Conservation (phyloP, 257 asterid genomes). For the Nyctanthes arbortristis region DNA sequence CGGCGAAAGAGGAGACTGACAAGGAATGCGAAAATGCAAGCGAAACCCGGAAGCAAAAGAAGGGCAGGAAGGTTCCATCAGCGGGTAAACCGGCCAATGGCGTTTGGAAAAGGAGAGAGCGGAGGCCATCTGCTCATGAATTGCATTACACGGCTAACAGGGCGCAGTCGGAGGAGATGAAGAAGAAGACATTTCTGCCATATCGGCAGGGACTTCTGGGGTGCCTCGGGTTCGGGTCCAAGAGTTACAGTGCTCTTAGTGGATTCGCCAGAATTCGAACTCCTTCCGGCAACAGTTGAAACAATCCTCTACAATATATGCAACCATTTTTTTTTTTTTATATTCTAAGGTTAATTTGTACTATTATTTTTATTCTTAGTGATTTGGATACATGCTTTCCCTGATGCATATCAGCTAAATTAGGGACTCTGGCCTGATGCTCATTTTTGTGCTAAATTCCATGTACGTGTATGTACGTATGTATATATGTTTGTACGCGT, state of each 20-base stretch:
- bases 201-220: constrained; percentile 87
- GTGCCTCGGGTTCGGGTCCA: constrained; percentile 90
- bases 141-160: constrained; percentile 79
- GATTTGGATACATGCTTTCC: too few relatives aligned
- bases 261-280: constrained; percentile 78
- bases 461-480: too few relatives aligned
- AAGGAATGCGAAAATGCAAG: constrained; percentile 29
- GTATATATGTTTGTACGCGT: too few relatives aligned
- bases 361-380: too few relatives aligned
- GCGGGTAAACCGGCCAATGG: constrained; percentile 50
- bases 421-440: too few relatives aligned
- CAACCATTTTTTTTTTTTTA: too few relatives aligned
- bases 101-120: constrained; percentile 44
- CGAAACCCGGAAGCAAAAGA: constrained; percentile 14
- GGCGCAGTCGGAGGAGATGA: constrained; percentile 98
- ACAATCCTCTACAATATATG: too few relatives aligned
- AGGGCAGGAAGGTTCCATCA: constrained; percentile 23
- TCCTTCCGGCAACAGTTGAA: too few relatives aligned
- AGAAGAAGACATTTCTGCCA: constrained; percentile 92
- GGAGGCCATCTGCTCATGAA: constrained; percentile 87
- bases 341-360: too few relatives aligned
- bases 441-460: too few relatives aligned
- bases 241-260: constrained; percentile 84
- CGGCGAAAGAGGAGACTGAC: constrained; percentile 47
- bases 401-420: too few relatives aligned